Conservation (phyloP, 148 eudicot genomes). For the Rhododendron henanense region DNA sequence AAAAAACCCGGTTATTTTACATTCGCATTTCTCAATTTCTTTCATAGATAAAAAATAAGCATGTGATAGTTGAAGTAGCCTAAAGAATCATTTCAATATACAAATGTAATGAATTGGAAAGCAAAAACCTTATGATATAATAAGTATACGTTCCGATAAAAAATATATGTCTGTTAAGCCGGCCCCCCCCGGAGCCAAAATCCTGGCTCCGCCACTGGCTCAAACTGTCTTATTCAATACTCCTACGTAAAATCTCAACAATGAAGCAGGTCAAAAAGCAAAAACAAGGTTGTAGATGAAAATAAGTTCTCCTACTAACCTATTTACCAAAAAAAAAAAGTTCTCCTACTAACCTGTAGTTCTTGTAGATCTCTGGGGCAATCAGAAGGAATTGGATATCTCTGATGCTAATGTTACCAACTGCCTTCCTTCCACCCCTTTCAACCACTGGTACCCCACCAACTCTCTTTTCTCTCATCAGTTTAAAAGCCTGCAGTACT, state of each 20-base stretch:
- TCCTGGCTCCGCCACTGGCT: neutral
- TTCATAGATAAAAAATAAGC: too few relatives aligned
- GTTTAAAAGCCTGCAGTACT: conserved; percentile 83
- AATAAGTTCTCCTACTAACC: conserved; percentile 33
- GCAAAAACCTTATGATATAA: too few relatives aligned
- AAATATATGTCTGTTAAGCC: too few relatives aligned
- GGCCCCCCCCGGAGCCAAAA: too few relatives aligned
- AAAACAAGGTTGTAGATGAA: neutral
- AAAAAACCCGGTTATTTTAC: too few relatives aligned
- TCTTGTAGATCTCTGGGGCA: conserved; percentile 87
- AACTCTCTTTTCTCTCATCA: conserved; percentile 76
- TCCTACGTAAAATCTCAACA: neutral
- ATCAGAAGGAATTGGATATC: conserved; percentile 84
- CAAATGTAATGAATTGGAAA: too few relatives aligned
- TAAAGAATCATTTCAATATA: too few relatives aligned
- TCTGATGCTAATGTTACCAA: conserved; percentile 89
- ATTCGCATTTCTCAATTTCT: too few relatives aligned
- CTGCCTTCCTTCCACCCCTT: conserved; percentile 65
- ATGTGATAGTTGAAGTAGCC: too few relatives aligned
- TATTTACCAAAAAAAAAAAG: conserved; percentile 6
- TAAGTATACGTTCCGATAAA: too few relatives aligned
- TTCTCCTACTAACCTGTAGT: conserved; percentile 54
- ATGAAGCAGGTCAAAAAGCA: neutral
- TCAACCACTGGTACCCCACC: conserved; percentile 86
- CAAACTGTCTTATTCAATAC: neutral